Percentiles rank a stretch among this genome's conserved stretches.
Evolutionary conservation across 352 stramenopile genomes (phyloP).

Genomic region (Phytopythium boreale): DNA sequence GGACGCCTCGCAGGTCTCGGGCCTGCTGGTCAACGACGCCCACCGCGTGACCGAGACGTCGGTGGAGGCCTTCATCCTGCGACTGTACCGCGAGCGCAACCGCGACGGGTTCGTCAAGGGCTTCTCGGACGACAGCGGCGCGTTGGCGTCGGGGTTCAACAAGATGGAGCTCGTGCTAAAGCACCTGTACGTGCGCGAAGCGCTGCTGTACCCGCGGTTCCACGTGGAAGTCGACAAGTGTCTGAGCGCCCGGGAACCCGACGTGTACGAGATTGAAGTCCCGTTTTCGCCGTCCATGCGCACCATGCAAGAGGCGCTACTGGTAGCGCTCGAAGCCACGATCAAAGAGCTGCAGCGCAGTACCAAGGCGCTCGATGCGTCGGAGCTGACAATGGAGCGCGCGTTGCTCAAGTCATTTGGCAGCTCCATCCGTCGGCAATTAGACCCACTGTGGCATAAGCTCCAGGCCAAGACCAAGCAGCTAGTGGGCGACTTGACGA

Average conservation of each 20-base stretch:
- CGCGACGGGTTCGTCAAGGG: slow-evolving; percentile 95
- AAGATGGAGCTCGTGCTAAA: slow-evolving; percentile 95
- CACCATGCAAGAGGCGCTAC: slow-evolving; percentile 92
- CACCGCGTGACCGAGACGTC: slow-evolving; percentile 93
- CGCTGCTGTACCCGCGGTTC: slow-evolving; percentile 96
- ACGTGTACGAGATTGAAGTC: slow-evolving; percentile 95
- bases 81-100: slow-evolving; percentile 91
- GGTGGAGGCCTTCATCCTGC: slow-evolving; percentile 96
- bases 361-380: slow-evolving; percentile 76
- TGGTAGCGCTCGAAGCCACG: slow-evolving; percentile 92
- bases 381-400: slow-evolving; percentile 92
- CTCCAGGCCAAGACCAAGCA: slow-evolving; percentile 93
- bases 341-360: slow-evolving; percentile 92
- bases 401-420: slow-evolving; percentile 87
- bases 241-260: slow-evolving; percentile 82
- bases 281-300: slow-evolving; percentile 90
- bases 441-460: slow-evolving; percentile 97
- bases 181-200: slow-evolving; percentile 89
- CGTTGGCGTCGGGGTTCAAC: slow-evolving; percentile 92
- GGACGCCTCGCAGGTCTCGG: slow-evolving; percentile 84
- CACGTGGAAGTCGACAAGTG: slow-evolving; percentile 88
- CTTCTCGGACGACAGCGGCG: slow-evolving; percentile 92
- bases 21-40: slow-evolving; percentile 92
- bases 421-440: slow-evolving; percentile 76
- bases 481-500: slow-evolving; percentile 81